Base-by-base conservation (phyloP, 139 green algal species). In the Pleodorina starrii region DNA sequence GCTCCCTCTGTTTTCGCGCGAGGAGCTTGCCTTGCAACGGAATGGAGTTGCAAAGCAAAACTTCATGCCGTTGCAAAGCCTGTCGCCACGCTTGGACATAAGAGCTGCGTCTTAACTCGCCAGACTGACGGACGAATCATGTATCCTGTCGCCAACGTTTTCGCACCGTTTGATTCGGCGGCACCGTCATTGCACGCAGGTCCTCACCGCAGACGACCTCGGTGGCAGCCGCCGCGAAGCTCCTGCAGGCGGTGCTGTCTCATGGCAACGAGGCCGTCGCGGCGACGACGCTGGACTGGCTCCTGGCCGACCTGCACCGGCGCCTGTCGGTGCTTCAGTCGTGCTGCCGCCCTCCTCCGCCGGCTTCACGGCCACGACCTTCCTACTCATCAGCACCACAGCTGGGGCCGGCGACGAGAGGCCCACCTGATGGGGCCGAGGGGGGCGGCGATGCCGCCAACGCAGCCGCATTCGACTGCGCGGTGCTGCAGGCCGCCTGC, bases 401-500 rank as follows among this genome's bases (percentile, higher is more conserved):
- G n/a, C n/a, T 66, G 6, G 21, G 9, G 54, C 54, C 54, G 9
- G 21, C 29, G 54, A 32, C 9, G 54, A 66, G 54, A 25, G 54
- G 9, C 3, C 54, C 29, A 66, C 29, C 7, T 12, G n/a, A n/a
- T n/a, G n/a, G n/a, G n/a, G n/a, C n/a, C n/a, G n/a, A n/a, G 54
- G 54, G 54, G 50, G 76, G 12, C 0, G 54, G 21, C 54, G 57
- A 27, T 29, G 54, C 36, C 0, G 78, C 78, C 5, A 10, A 29
- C 25, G 60, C 60, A 4, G 60, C n/a, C 9, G 43, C 81, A 1
- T 87, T 87, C 44, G 42, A 77, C 21, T 57, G 42, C 36, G 81
- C 81, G 0, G 81, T 88, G 66, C 85, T 77, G 27, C 63, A 76
- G 35, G 89, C 74, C 27, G 75, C 78, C 0, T 84, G 76, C 76